Conservation (phyloP, 441 rosid genomes). For the Syzygium malaccense region DNA sequence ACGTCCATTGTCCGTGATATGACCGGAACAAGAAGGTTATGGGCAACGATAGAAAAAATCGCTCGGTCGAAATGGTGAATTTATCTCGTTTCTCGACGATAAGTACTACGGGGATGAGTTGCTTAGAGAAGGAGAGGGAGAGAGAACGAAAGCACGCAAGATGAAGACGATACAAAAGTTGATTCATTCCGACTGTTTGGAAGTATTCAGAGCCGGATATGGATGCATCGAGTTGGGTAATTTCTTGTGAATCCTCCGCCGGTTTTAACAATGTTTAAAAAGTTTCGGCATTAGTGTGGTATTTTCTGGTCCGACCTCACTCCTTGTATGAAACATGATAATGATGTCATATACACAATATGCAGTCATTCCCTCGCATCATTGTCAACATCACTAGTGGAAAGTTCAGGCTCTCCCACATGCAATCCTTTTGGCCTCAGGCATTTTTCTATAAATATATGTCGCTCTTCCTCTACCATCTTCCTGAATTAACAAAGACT, state of each 20-base stretch:
- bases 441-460: background rate
- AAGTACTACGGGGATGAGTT: background rate
- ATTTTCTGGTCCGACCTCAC: background rate
- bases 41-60: too few species aligned
- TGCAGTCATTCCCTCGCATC: background rate
- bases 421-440: background rate
- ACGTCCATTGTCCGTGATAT: too few species aligned
- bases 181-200: background rate
- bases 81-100: background rate
- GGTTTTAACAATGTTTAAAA: background rate
- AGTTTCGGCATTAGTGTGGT: background rate
- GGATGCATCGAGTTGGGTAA: background rate
- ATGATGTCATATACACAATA: background rate
- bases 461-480: background rate
- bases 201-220: background rate
- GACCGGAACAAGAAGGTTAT: too few species aligned
- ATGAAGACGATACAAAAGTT: background rate
- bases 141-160: background rate
- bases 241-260: background rate
- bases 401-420: background rate
- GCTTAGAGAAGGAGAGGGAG: fast-evolving
- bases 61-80: too few species aligned
- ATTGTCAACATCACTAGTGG: background rate
- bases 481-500: background rate
- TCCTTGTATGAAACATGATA: background rate